phyloP scores from a whole-genome alignment of 2,329 filamentous ascomycete genomes.

The Claviceps monticola region DNA sequence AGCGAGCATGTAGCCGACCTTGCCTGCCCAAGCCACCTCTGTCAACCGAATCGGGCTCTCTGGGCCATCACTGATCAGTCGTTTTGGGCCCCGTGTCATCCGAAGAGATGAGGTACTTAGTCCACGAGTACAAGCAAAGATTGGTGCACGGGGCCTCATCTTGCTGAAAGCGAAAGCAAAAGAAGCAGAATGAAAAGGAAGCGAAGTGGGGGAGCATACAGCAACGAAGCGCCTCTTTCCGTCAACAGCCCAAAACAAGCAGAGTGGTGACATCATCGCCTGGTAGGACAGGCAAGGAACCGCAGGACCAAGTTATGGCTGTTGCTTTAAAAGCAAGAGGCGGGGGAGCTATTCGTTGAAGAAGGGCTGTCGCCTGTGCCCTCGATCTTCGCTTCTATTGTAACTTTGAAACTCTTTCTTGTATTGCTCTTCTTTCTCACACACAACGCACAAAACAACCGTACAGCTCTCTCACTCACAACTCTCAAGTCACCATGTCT shows the following conservation, averaged over 20 bases:
- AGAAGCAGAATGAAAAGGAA: not conserved
- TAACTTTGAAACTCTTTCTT: not conserved
- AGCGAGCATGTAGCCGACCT: no score
- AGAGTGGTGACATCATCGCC: slow-evolving; percentile 21
- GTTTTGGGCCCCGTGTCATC: no score
- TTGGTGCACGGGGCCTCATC: not conserved
- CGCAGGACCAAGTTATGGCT: not conserved
- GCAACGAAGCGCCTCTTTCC: not conserved
- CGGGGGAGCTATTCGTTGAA: not conserved
- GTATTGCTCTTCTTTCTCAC: no score
- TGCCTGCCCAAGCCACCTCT: no score
- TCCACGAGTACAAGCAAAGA: not conserved
- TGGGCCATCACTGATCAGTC: no score
- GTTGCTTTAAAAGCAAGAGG: slow-evolving; percentile 3
- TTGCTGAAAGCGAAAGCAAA: not conserved
- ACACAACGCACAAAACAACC: not conserved
- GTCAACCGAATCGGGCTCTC: no score
- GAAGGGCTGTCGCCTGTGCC: not conserved
- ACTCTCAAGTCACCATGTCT: slow-evolving; percentile 32
- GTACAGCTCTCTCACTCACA: not conserved
- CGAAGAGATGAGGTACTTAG: no score
- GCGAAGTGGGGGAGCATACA: slow-evolving; percentile 1
- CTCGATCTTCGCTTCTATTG: not conserved
- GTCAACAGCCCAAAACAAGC: not conserved
- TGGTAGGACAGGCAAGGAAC: not conserved